Evolutionary conservation across 106 monocot genomes (phyloP).

Genomic region (Narthecium ossifragum): DNA sequence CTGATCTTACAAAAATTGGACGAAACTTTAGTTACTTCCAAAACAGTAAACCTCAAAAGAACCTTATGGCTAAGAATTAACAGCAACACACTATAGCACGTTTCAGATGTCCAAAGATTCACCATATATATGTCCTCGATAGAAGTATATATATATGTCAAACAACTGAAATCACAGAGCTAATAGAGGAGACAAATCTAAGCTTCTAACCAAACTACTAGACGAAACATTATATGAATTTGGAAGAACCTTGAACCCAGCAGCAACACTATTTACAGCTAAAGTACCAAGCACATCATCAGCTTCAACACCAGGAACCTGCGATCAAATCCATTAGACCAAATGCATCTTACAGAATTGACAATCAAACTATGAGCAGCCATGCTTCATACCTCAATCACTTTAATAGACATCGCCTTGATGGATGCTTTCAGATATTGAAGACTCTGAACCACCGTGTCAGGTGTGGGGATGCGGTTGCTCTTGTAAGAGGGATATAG

Average conservation of each 20-base stretch:
- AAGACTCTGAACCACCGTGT: constrained; percentile 89
- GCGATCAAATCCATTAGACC: constrained; percentile 7
- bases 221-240: too few species aligned
- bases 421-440: constrained; percentile 97
- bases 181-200: too few species aligned
- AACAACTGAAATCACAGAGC: too few species aligned
- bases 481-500: constrained; percentile 82
- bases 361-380: background rate
- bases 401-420: constrained; percentile 96
- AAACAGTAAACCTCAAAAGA: too few species aligned
- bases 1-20: too few species aligned
- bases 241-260: constrained; percentile 71
- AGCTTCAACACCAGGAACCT: constrained; percentile 99
- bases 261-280: constrained; percentile 76
- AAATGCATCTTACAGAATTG: background rate
- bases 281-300: constrained; percentile 99
- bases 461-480: constrained; percentile 90
- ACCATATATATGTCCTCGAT: too few species aligned
- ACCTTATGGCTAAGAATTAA: too few species aligned
- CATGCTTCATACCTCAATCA: constrained; percentile 67
- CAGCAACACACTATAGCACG: too few species aligned
- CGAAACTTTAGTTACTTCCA: too few species aligned
- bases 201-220: too few species aligned
- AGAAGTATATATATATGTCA: too few species aligned
- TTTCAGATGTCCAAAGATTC: too few species aligned